Base-by-base conservation (phyloP, 2,329 filamentous ascomycete genomes). In the Ceratocystis diversiconidia region DNA sequence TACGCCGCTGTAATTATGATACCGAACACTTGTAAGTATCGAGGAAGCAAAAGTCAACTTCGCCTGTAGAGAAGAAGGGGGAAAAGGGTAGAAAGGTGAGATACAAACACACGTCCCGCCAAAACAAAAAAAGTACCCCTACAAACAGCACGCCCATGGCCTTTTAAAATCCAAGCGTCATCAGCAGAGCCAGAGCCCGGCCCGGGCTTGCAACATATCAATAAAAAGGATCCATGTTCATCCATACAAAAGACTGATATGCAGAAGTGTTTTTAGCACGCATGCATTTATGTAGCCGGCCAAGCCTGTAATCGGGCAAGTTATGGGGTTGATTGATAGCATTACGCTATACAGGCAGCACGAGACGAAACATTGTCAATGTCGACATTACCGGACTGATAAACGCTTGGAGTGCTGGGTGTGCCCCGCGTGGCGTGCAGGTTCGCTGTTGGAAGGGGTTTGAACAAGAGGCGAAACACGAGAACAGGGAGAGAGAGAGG, bases 191-290 rank as follows among this genome's bases (percentile, higher is more conserved):
- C 55, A 59, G 55, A 15, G 8, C 15, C 55, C 55, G 55, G 55
- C 28, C 55, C 55, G 55, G 55, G 55, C 55, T 32, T n/a, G n/a
- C 19, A 36, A 59, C 25, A 36, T 19, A 59, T 36, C 55, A 59
- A 59, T 36, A 59, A 30, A 59, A 59, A 59, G 55, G 55, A 59
- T 59, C n/a, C 55, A 59, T 32, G 55, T 59, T 59, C 55, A 59
- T 59, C 55, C 55, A 59, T 59, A 59, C 55, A 59, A 59, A 10
- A 30, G 28, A 19, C 28, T 59, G n/a, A 28, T 59, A 59, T 59
- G 6, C 55, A 59, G 55, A 41, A 15, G 55, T 59, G 25, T 19
- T 59, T 59, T 36, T n/a, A 52, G 48, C 48, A 52, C 25, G 48
- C 48, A 52, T 28, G 48, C 48, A 52, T 22, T 3, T 1, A 48